Percentiles rank a stretch among this genome's conserved stretches.
Evolutionary conservation across 108 stramenopile genomes (phyloP).

Genomic region (Pseudonitzschia delicatissima): DNA sequence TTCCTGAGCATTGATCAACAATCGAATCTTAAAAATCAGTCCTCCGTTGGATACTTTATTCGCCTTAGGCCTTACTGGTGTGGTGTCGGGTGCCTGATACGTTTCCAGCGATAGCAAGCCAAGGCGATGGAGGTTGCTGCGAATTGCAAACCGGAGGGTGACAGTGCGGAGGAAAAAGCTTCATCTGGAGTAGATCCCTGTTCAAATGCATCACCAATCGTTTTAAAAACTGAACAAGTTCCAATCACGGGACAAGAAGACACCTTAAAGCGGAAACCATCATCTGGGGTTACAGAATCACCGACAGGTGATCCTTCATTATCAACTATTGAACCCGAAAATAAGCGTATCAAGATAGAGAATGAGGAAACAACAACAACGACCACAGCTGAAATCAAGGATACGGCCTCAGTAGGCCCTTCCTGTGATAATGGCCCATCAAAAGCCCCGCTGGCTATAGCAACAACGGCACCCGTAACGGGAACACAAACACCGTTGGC

Average conservation of each 20-base stretch:
- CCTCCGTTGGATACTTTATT: no score
- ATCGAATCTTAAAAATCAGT: no score
- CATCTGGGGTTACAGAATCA: no score
- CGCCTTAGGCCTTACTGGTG: neutral
- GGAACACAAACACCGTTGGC: neutral
- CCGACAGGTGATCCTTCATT: no score
- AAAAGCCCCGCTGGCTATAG: neutral
- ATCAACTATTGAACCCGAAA: constrained; percentile 12
- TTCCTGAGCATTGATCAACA: no score
- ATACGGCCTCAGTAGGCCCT: neutral
- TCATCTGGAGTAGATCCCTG: neutral
- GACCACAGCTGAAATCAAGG: neutral
- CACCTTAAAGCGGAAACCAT: no score
- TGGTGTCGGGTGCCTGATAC: neutral
- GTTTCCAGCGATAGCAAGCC: neutral
- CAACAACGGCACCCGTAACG: neutral
- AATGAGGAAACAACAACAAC: neutral
- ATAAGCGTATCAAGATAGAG: constrained; percentile 27
- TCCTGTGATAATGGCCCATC: neutral
- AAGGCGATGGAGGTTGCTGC: neutral
- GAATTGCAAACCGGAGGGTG: neutral
- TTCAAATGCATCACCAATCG: no score
- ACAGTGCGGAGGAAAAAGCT: neutral
- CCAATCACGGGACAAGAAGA: no score
- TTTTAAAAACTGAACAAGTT: no score